Evolutionary conservation across 768 basidiomycete species (phyloP), one percentile per base, ranked within the genome.

Genomic region (Boletus sp.): DNA sequence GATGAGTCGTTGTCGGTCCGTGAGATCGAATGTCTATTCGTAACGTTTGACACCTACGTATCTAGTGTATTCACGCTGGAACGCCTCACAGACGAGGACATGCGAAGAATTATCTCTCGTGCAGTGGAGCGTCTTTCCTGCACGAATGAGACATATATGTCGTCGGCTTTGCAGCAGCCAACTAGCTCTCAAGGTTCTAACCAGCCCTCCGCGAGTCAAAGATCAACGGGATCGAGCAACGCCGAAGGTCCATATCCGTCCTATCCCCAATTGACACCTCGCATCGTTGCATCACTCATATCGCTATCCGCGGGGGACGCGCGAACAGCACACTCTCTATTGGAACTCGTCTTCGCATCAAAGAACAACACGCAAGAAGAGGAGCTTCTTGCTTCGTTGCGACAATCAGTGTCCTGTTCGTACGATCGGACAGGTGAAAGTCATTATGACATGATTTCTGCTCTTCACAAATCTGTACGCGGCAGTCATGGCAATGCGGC

Each of bases 391-490:
- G 64, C 71, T 17, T 75, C 79, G 15, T 71, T 93, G 53, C 79
- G 82, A 53, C 79, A 78, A 37, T 87, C 88, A 34, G 84, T 82
- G 15, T 79, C 81, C 13, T 77, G 81, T 30, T 78, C 85, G 7
- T 90, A 88, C 64, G 88, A 93, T 67, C 80, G 90, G 33, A 79
- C 80, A 9, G 89, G 90, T 4, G 92, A 93, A 57, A 77, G 78
- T 54, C 81, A 77, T 54, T 92, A 90, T 64, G 89, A 92, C 67
- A 84, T 88, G 83, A 91, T 90, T 60, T 87, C 84, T 32, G 90
- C 87, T 3, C 73, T 93, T 60, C 91, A 94, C 72, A 94, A 94
- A 70, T 83, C 83, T 54, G 79, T 93, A 33, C 79, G 92, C 33
- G 92, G 90, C 8, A 82, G 83, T 51, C 83, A 92, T 57, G 83